Conservation (phyloP, 768 basidiomycete species). For the Coprinopsis cinerea region DNA sequence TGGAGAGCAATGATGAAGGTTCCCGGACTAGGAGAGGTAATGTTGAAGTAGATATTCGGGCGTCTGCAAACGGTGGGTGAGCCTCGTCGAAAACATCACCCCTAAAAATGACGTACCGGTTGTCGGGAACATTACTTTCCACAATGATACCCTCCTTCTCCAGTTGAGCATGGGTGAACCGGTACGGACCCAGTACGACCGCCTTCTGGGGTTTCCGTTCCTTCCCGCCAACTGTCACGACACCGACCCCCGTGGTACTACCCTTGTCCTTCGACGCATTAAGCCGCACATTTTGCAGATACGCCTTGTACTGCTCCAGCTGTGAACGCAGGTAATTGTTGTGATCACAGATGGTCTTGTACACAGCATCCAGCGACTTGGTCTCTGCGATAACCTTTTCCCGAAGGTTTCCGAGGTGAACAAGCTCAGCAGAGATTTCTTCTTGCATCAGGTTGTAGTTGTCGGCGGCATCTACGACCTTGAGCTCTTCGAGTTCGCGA, state of each 20-base stretch:
- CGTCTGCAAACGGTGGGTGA: slow-evolving; percentile 46
- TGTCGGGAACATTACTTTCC: slow-evolving; percentile 98
- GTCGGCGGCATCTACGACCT: slow-evolving; percentile 76
- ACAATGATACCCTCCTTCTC: slow-evolving; percentile 99
- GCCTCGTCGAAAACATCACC: slow-evolving; percentile 5
- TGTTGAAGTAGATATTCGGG: slow-evolving; percentile 98
- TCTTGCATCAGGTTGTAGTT: slow-evolving; percentile 96
- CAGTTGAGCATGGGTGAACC: slow-evolving; percentile 96
- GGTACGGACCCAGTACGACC: slow-evolving; percentile 87
- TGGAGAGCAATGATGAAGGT: slow-evolving; percentile 99
- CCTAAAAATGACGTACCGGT: slow-evolving; percentile 53
- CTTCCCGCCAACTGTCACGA: slow-evolving; percentile 93
- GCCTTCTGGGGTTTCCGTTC: slow-evolving; percentile 90
- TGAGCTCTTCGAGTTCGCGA: slow-evolving; percentile 87
- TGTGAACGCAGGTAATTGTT: slow-evolving; percentile 96
- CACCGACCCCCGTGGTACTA: slow-evolving; percentile 82
- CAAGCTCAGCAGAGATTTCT: slow-evolving; percentile 91
- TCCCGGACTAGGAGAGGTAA: slow-evolving; percentile 95
- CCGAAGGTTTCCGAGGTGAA: slow-evolving; percentile 91
- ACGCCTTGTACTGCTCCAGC: slow-evolving; percentile 99
- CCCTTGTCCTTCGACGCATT: slow-evolving; percentile 88
- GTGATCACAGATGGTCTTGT: slow-evolving; percentile 99
- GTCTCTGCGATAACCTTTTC: slow-evolving; percentile 95
- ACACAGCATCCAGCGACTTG: slow-evolving; percentile 90
- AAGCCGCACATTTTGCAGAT: slow-evolving; percentile 93